Evolutionary conservation across 139 green algal species (phyloP), one percentile per base, ranked within the genome.

Genomic region (Chlorella sp.): DNA sequence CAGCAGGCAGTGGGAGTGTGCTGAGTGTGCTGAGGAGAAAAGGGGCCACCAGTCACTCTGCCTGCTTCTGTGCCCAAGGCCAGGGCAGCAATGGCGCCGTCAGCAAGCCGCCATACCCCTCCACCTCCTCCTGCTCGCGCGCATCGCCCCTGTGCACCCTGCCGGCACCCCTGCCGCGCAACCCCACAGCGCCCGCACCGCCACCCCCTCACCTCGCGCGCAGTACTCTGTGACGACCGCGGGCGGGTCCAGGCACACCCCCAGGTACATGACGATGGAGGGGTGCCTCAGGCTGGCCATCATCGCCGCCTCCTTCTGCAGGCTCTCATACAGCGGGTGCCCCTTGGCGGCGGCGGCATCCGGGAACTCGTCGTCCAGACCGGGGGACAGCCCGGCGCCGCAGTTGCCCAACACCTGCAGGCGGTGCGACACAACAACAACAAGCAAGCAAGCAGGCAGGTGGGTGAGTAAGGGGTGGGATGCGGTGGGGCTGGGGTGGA

Each of bases 241-340:
- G 4, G 90, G 76, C 71, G 90, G 90, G 61, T 91, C 81, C 73
- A 90, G 80, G 78, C 81, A 89, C n/a, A 92, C 81, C 7, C 89
- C 89, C 84, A 96, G 92, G 92, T 88, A 88, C 87, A 95, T 91
- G 57, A 96, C 92, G 28, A 96, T 91, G 82, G 95, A 96, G 34
- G 93, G 94, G 77, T 96, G 93, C n/a, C 93, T 82, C 81, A 91
- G 69, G 82, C 60, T 68, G 36, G 81, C 88, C 88, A 91, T 91
- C 79, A 91, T 91, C 9, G 88, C 87, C 3, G 93, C 94, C 91
- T 97, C 95, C 64, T 71, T 71, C 90, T 73, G 93, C 78, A 90
- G 78, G 37, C 48, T 80, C 87, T 90, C 79, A n/a, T 86, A 86
- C 61, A 90, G 79, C n/a, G 87, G 87, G 79, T 90, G 87, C 2